These are phyloP conservation scores for Tylopilus sp. DNA, from an alignment of 768 basidiomycete genomes.

Conservation along the genomic window DNA sequence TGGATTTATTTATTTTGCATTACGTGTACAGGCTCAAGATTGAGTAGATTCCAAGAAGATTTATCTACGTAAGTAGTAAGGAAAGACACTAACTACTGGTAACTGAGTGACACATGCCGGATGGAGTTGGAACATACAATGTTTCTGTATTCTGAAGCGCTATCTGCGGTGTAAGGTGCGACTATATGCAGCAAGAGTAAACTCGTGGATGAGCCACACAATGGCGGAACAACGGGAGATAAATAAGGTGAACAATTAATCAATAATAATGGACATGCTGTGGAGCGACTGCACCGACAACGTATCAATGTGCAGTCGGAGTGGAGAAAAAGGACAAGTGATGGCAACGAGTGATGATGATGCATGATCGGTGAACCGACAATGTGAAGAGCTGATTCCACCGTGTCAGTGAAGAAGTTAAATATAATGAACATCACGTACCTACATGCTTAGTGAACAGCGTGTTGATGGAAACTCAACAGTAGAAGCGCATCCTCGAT, in stretches of 20 bases:
- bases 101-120: conserved; percentile 19
- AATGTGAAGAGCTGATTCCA: conserved; percentile 13
- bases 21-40: not conserved
- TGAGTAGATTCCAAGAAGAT: conserved; percentile 8
- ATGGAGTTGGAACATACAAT: conserved; percentile 12
- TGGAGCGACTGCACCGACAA: conserved; percentile 12
- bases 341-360: conserved; percentile 15
- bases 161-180: conserved; percentile 10
- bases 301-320: conserved; percentile 4
- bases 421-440: conserved; percentile 9
- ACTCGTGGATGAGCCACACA: conserved; percentile 6
- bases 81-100: conserved; percentile 7
- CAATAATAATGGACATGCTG: conserved; percentile 37
- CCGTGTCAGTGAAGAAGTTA: conserved; percentile 8
- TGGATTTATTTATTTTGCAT: not conserved
- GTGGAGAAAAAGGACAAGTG: conserved; percentile 9
- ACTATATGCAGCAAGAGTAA: conserved; percentile 18
- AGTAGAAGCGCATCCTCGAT: conserved; percentile 74
- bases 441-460: conserved; percentile 45
- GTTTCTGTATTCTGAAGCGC: conserved; percentile 21
- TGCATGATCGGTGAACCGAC: conserved; percentile 19
- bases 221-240: conserved; percentile 11
- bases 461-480: conserved; percentile 70
- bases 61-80: conserved; percentile 17
- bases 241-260: conserved; percentile 31